phyloP scores from a whole-genome alignment of 2,329 filamentous ascomycete genomes.

The Colletotrichum tofieldiae region DNA sequence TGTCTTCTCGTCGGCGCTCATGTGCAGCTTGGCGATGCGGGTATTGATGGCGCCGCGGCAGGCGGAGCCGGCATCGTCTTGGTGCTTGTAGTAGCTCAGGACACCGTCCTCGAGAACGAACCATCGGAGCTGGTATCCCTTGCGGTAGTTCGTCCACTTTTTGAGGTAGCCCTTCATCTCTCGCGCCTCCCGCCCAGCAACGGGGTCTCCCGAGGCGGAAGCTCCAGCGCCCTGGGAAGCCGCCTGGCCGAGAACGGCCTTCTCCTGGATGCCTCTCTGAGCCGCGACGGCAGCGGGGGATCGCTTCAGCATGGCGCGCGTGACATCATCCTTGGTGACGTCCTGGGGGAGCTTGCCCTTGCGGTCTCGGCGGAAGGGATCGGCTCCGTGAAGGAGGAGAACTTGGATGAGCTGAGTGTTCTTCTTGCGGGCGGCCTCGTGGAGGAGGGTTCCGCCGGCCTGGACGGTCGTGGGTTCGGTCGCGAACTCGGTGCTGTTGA shows the following conservation, averaged over 20 bases:
- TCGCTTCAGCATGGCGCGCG: constrained; percentile 89
- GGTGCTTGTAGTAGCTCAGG: constrained; percentile 98
- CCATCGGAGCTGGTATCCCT: constrained; percentile 96
- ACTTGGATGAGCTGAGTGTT: constrained; percentile 92
- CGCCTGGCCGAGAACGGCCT: constrained; percentile 88
- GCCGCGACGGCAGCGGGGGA: constrained; percentile 95
- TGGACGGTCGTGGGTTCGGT: constrained; percentile 85
- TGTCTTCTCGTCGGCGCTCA: constrained; percentile 97
- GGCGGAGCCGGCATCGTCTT: constrained; percentile 95
- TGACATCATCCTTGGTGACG: constrained; percentile 94
- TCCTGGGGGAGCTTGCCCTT: constrained; percentile 97
- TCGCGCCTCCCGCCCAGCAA: constrained; percentile 86
- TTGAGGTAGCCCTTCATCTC: constrained; percentile 99
- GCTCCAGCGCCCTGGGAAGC: constrained; percentile 70
- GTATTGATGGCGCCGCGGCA: constrained; percentile 99
- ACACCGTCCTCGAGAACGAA: constrained; percentile 98
- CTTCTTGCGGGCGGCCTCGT: constrained; percentile 91
- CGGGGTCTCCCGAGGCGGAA: constrained; percentile 70
- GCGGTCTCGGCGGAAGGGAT: constrained; percentile 94
- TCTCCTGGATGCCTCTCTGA: constrained; percentile 96
- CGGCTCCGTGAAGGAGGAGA: constrained; percentile 91
- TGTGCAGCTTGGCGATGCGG: constrained; percentile 93
- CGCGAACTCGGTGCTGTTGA: constrained; percentile 91
- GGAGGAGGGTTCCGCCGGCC: constrained; percentile 90
- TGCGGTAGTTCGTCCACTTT: constrained; percentile 99